These are phyloP conservation scores for Cruciata laevipes DNA, from an alignment of 257 asterid genomes.

Conservation along the genomic window DNA sequence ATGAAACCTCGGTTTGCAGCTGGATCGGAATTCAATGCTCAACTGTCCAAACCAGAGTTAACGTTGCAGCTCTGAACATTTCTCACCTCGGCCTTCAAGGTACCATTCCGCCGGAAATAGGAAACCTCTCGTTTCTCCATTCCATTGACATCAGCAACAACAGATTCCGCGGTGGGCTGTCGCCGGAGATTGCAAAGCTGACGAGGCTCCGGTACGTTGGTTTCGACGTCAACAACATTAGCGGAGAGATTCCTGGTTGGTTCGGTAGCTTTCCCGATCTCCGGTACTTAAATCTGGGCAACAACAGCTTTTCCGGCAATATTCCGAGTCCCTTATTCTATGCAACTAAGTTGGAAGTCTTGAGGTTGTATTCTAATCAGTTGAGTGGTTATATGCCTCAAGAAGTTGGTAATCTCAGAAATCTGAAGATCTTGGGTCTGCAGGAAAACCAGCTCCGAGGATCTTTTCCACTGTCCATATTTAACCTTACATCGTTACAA, in stretches of 20 bases:
- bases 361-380: neutral
- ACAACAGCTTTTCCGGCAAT: slow-evolving; percentile 15
- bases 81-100: slow-evolving; percentile 5
- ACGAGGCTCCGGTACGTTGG: slow-evolving; percentile 9
- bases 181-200: slow-evolving; percentile 6
- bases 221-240: slow-evolving; percentile 13
- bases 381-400: slow-evolving; percentile 16
- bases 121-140: slow-evolving; percentile 17
- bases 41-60: slow-evolving; percentile 7
- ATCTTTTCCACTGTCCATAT: slow-evolving; percentile 13
- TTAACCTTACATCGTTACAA: slow-evolving; percentile 18
- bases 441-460: slow-evolving; percentile 16
- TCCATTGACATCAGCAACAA: slow-evolving; percentile 23
- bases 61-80: neutral
- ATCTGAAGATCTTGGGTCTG: neutral
- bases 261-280: slow-evolving; percentile 15
- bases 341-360: neutral
- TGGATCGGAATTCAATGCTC: slow-evolving; percentile 18
- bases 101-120: neutral
- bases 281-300: neutral
- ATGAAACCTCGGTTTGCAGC: slow-evolving; percentile 1
- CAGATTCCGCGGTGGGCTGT: slow-evolving; percentile 21
- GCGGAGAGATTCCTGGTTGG: slow-evolving; percentile 25
- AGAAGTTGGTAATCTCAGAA: slow-evolving; percentile 1
- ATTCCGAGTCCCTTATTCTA: slow-evolving; percentile 17